These are phyloP conservation scores for Yamadazyma taylorii DNA, from an alignment of 1,139 yeast genomes.

Conservation along the genomic window DNA sequence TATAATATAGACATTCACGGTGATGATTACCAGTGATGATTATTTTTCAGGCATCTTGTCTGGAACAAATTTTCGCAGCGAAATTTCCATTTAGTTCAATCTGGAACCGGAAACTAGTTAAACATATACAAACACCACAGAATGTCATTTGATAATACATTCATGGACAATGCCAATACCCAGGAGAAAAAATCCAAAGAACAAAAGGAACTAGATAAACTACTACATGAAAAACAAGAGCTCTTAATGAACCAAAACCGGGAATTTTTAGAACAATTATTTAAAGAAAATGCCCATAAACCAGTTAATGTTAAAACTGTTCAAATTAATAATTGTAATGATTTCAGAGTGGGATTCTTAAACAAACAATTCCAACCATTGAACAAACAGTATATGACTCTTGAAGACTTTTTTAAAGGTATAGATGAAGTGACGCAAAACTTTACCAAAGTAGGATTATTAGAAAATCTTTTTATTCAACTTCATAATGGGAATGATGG, in stretches of 20 bases:
- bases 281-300: conserved; percentile 39
- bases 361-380: conserved; percentile 56
- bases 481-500: conserved; percentile 32
- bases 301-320: conserved; percentile 50
- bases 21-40: conserved; percentile 17
- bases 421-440: conserved; percentile 46
- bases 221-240: conserved; percentile 32
- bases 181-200: conserved; percentile 18
- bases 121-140: too few species aligned
- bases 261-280: conserved; percentile 39
- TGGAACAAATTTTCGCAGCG: too few species aligned
- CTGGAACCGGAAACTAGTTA: too few species aligned
- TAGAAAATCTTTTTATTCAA: conserved; percentile 43
- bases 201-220: conserved; percentile 32
- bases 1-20: conserved; percentile 4
- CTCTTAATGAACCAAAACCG: conserved; percentile 41
- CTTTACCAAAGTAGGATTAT: conserved; percentile 43
- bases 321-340: conserved; percentile 54
- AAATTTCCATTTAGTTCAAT: too few species aligned
- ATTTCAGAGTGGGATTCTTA: conserved; percentile 53
- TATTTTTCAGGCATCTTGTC: conserved; percentile 13
- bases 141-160: conserved; percentile 12
- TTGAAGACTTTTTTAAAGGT: conserved; percentile 35
- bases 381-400: conserved; percentile 28
- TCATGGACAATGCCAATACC: conserved; percentile 12